Evolutionary conservation across 805 yeast species (phyloP).

Genomic region (Candida tallmaniae): DNA sequence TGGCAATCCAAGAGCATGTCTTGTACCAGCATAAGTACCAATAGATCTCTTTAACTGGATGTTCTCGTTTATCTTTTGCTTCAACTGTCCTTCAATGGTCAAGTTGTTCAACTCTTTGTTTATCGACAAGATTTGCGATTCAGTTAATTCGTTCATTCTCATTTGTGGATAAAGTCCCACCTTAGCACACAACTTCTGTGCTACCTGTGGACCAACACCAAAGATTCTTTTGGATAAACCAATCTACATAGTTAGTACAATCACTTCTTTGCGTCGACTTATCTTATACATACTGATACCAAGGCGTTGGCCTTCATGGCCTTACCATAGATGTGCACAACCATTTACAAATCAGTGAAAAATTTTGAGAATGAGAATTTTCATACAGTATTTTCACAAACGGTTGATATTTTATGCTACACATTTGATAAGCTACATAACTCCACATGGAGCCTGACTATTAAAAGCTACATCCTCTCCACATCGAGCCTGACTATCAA

Average conservation of each 20-base stretch:
- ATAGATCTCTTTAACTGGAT: slow-evolving; percentile 74
- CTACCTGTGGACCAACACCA: slow-evolving; percentile 77
- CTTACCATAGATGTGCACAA: slow-evolving; percentile 42
- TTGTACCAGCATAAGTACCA: slow-evolving; percentile 82
- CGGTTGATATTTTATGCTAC: too few species aligned
- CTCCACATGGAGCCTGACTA: too few species aligned
- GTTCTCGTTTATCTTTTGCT: slow-evolving; percentile 70
- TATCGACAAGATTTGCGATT: slow-evolving; percentile 78
- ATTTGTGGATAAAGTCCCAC: slow-evolving; percentile 88
- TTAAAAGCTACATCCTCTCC: slow-evolving; percentile 19
- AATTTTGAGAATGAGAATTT: neutral
- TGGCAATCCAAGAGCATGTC: slow-evolving; percentile 75
- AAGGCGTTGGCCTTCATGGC: slow-evolving; percentile 39
- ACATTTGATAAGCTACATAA: too few species aligned
- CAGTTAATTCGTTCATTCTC: slow-evolving; percentile 90
- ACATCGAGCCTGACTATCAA: slow-evolving; percentile 69
- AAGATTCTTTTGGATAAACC: slow-evolving; percentile 80
- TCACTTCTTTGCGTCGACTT: neutral
- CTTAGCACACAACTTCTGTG: slow-evolving; percentile 75
- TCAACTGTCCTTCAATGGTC: slow-evolving; percentile 76
- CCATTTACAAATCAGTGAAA: slow-evolving; percentile 25
- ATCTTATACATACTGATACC: slow-evolving; percentile 24
- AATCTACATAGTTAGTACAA: slow-evolving; percentile 23
- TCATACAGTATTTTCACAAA: too few species aligned
- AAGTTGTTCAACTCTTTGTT: slow-evolving; percentile 83